Base-by-base conservation (phyloP, 2,329 filamentous ascomycete species). In the Clarireedia homoeocarpa region DNA sequence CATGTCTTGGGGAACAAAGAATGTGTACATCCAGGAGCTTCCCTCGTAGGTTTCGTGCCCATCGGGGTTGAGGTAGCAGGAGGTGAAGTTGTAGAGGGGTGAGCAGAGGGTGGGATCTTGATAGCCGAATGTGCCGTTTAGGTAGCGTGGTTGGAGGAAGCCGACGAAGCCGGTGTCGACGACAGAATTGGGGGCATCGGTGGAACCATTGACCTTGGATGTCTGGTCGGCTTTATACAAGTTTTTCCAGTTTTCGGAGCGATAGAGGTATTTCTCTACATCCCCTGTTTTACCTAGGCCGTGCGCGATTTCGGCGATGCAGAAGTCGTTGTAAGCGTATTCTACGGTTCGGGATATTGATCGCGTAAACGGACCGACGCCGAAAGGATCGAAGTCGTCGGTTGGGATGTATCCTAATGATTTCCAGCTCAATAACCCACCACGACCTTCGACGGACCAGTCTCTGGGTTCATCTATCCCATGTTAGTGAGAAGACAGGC, bases 261-360 rank as follows among this genome's bases (percentile, higher is more conserved):
- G 56, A 1, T 38, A 45, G 15, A 58, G 58, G 50, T 66, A 66
- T 34, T 66, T 65, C 27, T 58, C 55, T 10, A 61, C 73, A 50
- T 86, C 85, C 0, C 67, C 70, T 4, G 74, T 72, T 10, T 78
- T 81, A 39, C 80, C 81, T 36, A 87, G 67, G 0, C 71, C 74
- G 10, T 75, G 74, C 0, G 84, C 84, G 55, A 89, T 78, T 46
- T 81, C 75, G 0, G 82, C 75, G 55, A 88, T 81, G 61, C 79
- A 82, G 64, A 81, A 91, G 71, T 91, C 87, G 60, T 90, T 83
- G 69, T 90, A 90, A 10, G 83, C 80, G 67, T 91, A 91, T 67
- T 91, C 87, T 0, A 90, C 77, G 0, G 86, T 90, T 4, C 87
- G 77, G 1, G 83, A 88, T 24, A 91, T 78, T 62, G 79, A 85